Conservation (phyloP, 257 asterid genomes). For the Ligustrum vulgare region DNA sequence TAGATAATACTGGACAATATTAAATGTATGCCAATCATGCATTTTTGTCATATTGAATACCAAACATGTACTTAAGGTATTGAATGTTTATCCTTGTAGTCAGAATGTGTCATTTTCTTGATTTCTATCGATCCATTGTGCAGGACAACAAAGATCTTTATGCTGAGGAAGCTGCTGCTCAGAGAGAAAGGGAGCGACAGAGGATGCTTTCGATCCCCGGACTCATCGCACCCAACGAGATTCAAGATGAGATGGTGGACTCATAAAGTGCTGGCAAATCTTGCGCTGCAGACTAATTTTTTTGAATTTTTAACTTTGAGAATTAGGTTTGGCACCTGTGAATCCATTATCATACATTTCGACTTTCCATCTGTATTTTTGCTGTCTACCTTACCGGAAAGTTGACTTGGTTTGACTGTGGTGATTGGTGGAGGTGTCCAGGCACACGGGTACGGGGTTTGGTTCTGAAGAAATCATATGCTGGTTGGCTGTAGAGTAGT, state of each 20-base stretch:
- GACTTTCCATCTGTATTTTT: slow-evolving; percentile 28
- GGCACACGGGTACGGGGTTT: slow-evolving; percentile 30
- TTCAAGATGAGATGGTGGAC: slow-evolving; percentile 91
- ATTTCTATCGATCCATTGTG: slow-evolving; percentile 8
- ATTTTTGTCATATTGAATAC: neutral
- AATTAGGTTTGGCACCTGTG: slow-evolving; percentile 30
- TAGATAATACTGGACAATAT: too few species aligned
- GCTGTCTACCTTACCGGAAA: slow-evolving; percentile 20
- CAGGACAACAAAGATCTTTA: slow-evolving; percentile 97
- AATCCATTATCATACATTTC: slow-evolving; percentile 20
- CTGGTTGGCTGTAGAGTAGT: slow-evolving; percentile 49
- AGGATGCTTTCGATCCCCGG: slow-evolving; percentile 93
- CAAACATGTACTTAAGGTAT: neutral
- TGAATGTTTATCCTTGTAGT: neutral
- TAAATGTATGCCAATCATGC: neutral
- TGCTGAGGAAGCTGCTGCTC: slow-evolving; percentile 93
- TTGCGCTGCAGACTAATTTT: slow-evolving; percentile 29
- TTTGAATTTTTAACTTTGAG: slow-evolving; percentile 24
- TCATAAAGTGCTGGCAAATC: slow-evolving; percentile 36
- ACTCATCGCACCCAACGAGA: slow-evolving; percentile 85
- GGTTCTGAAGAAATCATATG: slow-evolving; percentile 37
- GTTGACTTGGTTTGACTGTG: slow-evolving; percentile 23
- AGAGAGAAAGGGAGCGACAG: slow-evolving; percentile 80
- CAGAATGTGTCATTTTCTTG: neutral
- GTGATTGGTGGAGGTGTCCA: slow-evolving; percentile 33